Percentiles rank a stretch among this genome's conserved stretches.
phyloP scores from a whole-genome alignment of 2,329 filamentous ascomycete genomes.

The Cercospora zeina region DNA sequence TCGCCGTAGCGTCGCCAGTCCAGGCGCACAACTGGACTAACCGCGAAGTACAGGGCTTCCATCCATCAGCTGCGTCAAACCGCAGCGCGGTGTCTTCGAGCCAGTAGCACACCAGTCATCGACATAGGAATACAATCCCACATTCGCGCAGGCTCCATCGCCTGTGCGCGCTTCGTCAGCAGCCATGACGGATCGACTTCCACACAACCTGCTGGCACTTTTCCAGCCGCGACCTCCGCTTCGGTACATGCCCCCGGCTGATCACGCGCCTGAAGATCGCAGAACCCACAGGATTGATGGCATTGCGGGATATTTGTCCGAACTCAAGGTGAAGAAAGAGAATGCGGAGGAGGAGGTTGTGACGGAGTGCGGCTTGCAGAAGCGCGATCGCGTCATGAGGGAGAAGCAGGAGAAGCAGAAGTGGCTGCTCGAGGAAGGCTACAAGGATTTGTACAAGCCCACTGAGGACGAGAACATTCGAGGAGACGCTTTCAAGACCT shows the following conservation, averaged over 20 bases:
- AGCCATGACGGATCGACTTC: conserved; percentile 93
- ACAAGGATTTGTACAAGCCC: conserved; percentile 72
- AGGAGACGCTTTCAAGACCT: conserved; percentile 90
- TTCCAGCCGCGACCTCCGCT: conserved; percentile 92
- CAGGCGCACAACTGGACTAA: background rate
- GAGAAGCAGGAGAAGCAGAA: conserved; percentile 74
- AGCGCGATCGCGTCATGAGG: conserved; percentile 75
- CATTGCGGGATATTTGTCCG: conserved; percentile 71
- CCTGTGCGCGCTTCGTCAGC: conserved; percentile 5
- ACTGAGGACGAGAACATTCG: conserved; percentile 82
- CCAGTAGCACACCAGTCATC: background rate
- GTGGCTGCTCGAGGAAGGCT: conserved; percentile 62
- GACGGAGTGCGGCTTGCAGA: conserved; percentile 91
- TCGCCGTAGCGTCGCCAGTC: background rate
- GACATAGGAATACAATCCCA: background rate
- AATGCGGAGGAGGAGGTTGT: conserved; percentile 52
- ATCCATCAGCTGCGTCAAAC: background rate
- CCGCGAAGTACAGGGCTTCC: background rate
- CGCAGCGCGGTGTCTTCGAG: background rate
- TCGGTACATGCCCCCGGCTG: conserved; percentile 80
- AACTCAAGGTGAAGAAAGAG: conserved; percentile 74
- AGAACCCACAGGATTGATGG: conserved; percentile 72
- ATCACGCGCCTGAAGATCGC: conserved; percentile 79
- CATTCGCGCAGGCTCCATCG: conserved; percentile 11
- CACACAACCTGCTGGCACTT: conserved; percentile 85